Base-by-base conservation (phyloP, 257 asterid genomes). In the Misopates orontium region DNA sequence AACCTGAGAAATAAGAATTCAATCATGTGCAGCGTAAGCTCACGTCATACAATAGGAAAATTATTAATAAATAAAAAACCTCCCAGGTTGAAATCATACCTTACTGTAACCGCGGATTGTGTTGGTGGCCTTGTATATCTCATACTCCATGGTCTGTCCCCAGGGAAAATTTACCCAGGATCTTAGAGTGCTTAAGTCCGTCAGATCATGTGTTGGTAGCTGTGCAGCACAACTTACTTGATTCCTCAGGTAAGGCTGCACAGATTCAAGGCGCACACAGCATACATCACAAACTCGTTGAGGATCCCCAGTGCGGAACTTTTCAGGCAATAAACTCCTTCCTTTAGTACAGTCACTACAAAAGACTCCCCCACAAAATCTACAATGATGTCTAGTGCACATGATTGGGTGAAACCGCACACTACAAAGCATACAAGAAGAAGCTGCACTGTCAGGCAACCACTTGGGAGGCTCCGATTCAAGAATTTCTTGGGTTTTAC, bases 101-200 rank as follows among this genome's bases (percentile, higher is more conserved):
- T 62, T 82, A 31, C 81, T 69, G 74, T 94, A 94, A 54, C 93
- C 78, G 63, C 85, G 86, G 53, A 94, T 82, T 20, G 87, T 81
- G 83, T 90, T 94, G 42, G 98, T 78, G 61, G 99, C 96, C 87
- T 94, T 90, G 78, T 94, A 94, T 60, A 90, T 94, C 82, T 94
- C 99, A 42, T 86, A 71, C 72, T 94, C 99, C 99, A 94, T 88
- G 8, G 99, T 80, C 78, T 94, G 99, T 19, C 98, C 98, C 99
- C 98, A 94, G 0, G 99, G 99, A 67, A 94, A 90, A 77, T 94
- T 94, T 45, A 94, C 86, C 99, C 99, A 94, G 40, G 99, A 94
- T 79, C 99, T 83, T 71, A 94, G 79, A 72, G 99, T 94, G 87
- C 98, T 90, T 78, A 94, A 69, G 71, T 94, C 98, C 8, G 98